A percentile compares a stretch with the other conserved stretches of the same genome.
Evolutionary conservation across 371 early-diverging fungal genomes (phyloP).

Genomic region (Parasitella parasitica): DNA sequence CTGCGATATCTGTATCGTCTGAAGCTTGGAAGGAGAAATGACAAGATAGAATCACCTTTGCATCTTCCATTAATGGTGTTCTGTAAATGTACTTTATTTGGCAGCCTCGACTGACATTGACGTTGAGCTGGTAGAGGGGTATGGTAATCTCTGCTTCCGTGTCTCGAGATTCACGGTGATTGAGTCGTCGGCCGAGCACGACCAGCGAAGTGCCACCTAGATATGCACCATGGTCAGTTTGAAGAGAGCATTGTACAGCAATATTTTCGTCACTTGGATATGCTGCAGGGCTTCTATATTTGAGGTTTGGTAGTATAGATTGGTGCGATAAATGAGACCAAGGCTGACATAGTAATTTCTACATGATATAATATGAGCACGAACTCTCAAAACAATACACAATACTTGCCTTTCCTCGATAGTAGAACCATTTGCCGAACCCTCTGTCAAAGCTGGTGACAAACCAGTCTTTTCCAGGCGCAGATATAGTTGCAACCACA

Average conservation of each 20-base stretch:
- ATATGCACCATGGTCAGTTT: slow-evolving; percentile 9
- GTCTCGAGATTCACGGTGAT: slow-evolving; percentile 8
- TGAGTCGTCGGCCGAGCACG: slow-evolving; percentile 3
- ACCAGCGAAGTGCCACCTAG: slow-evolving; percentile 17
- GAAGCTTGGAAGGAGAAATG: slow-evolving; percentile 4
- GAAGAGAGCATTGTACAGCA: slow-evolving; percentile 1
- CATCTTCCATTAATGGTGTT: background rate
- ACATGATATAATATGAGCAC: background rate
- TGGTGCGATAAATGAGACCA: slow-evolving; percentile 64
- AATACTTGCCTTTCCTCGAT: slow-evolving; percentile 41
- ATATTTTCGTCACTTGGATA: background rate
- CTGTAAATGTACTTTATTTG: slow-evolving; percentile 4
- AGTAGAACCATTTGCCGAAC: slow-evolving; percentile 44
- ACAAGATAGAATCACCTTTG: slow-evolving; percentile 4
- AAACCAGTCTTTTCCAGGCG: slow-evolving; percentile 45
- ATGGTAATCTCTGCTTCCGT: slow-evolving; percentile 10
- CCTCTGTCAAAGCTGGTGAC: slow-evolving; percentile 58
- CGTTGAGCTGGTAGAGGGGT: slow-evolving; percentile 12
- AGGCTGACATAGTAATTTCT: slow-evolving; percentile 39
- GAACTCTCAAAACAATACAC: background rate
- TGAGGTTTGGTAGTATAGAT: slow-evolving; percentile 45
- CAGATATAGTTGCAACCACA: slow-evolving; percentile 4
- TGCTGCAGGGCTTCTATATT: slow-evolving; percentile 8
- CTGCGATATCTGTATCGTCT: background rate
- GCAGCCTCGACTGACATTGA: slow-evolving; percentile 16